These are phyloP conservation scores for Coprinopsis cinerea DNA, from an alignment of 768 basidiomycete genomes.

Conservation along the genomic window DNA sequence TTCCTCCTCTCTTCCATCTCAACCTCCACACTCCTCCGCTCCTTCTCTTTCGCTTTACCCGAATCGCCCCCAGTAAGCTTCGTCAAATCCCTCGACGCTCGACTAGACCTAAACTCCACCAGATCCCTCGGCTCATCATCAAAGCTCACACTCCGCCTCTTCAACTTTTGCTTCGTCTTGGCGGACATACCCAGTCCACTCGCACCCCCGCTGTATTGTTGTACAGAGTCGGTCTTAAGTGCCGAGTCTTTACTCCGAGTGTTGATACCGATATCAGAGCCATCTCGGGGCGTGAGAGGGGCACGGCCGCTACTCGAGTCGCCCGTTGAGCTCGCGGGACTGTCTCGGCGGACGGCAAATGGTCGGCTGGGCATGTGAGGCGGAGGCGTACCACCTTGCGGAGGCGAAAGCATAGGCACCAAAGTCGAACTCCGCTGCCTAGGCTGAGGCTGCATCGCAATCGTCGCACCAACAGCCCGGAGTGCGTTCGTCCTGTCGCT, in stretches of 20 bases:
- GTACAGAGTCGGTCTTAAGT: background rate
- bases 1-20: slow-evolving; percentile 53
- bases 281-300: slow-evolving; percentile 74
- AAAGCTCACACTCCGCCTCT: slow-evolving; percentile 66
- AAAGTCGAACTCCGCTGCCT: slow-evolving; percentile 38
- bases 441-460: slow-evolving; percentile 7
- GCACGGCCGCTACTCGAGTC: slow-evolving; percentile 75
- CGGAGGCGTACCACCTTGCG: slow-evolving; percentile 22
- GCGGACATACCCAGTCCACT: slow-evolving; percentile 15
- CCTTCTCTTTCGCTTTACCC: slow-evolving; percentile 15
- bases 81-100: slow-evolving; percentile 18
- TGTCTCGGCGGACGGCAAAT: slow-evolving; percentile 53
- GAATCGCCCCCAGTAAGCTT: slow-evolving; percentile 14
- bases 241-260: slow-evolving; percentile 11
- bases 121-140: slow-evolving; percentile 40
- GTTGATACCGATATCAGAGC: slow-evolving; percentile 50
- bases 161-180: slow-evolving; percentile 23
- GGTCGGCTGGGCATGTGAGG: slow-evolving; percentile 40
- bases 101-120: slow-evolving; percentile 13
- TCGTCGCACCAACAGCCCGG: slow-evolving; percentile 11
- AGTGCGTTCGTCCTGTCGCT: slow-evolving; percentile 12
- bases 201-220: slow-evolving; percentile 16
- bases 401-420: slow-evolving; percentile 25
- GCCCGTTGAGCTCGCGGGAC: slow-evolving; percentile 81
- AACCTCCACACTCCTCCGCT: slow-evolving; percentile 27